phyloP scores from a whole-genome alignment of 129 eudicot genomes.

The Mikania micrantha region DNA sequence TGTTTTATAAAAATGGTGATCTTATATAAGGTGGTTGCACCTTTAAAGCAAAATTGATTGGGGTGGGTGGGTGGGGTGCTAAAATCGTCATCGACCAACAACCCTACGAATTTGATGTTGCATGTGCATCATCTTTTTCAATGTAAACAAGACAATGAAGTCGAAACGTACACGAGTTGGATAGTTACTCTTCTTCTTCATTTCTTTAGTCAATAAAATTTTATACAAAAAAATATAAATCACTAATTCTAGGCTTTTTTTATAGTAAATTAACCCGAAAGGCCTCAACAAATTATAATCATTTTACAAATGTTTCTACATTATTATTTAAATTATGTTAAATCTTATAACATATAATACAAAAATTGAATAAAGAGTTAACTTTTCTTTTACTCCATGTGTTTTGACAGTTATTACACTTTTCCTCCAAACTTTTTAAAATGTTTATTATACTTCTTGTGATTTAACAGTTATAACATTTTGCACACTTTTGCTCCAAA shows the following conservation, averaged over 20 bases:
- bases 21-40: slow-evolving; percentile 31
- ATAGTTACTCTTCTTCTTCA: not conserved
- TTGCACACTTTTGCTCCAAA: too few relatives aligned
- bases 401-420: too few relatives aligned
- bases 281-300: not conserved
- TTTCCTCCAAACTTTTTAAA: too few relatives aligned
- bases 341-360: too few relatives aligned
- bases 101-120: slow-evolving; percentile 21
- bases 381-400: too few relatives aligned
- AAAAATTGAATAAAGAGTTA: too few relatives aligned
- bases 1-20: not conserved
- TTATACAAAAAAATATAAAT: not conserved
- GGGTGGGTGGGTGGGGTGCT: slow-evolving; percentile 27
- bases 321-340: not conserved
- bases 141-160: not conserved
- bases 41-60: slow-evolving; percentile 32
- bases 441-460: too few relatives aligned
- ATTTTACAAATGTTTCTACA: not conserved
- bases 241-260: not conserved
- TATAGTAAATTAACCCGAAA: too few relatives aligned
- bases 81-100: slow-evolving; percentile 20
- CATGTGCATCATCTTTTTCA: not conserved
- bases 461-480: too few relatives aligned
- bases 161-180: not conserved
- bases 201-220: not conserved